Percentiles rank a stretch among this genome's conserved stretches.
Conservation (phyloP, 1,284 basidiomycete species). For the Ganoderma sinense region DNA sequence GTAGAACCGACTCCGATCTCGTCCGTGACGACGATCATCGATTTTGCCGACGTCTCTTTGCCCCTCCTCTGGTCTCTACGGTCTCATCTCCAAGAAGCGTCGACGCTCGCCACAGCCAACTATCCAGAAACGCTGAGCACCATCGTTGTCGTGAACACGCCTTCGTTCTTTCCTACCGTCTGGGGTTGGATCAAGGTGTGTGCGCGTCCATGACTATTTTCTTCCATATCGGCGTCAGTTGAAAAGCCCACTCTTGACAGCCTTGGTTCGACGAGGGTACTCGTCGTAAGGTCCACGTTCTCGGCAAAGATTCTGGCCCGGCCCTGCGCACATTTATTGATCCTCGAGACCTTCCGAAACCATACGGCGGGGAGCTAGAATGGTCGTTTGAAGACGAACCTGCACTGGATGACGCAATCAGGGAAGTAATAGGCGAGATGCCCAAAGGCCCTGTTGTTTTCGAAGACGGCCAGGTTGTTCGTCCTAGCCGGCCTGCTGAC, state of each 20-base stretch:
- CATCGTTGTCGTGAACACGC: conserved; percentile 77
- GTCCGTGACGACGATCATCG: conserved; percentile 76
- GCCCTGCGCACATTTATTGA: conserved; percentile 62
- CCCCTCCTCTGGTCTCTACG: conserved; percentile 72
- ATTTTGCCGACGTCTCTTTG: conserved; percentile 68
- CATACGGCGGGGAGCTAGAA: conserved; percentile 74
- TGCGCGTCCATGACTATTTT: conserved; percentile 1
- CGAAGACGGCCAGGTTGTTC: conserved; percentile 47
- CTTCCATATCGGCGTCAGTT: background rate
- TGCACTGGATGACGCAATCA: conserved; percentile 59
- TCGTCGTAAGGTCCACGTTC: conserved; percentile 72
- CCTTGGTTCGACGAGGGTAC: conserved; percentile 83
- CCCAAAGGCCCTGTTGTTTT: conserved; percentile 63
- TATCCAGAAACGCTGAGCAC: conserved; percentile 79
- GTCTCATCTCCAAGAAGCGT: conserved; percentile 75
- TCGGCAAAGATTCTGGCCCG: conserved; percentile 62
- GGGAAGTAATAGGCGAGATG: conserved; percentile 50
- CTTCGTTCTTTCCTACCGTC: conserved; percentile 77
- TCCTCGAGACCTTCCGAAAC: conserved; percentile 61
- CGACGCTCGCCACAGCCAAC: conserved; percentile 75
- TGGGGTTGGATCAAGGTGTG: conserved; percentile 82
- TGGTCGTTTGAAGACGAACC: conserved; percentile 74
- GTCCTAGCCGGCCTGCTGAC: conserved; percentile 20
- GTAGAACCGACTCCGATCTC: conserved; percentile 63
- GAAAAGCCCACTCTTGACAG: conserved; percentile 38